Percentiles rank a stretch among this genome's conserved stretches.
Evolutionary conservation across 768 basidiomycete species (phyloP).

Genomic region (Russula sp.): DNA sequence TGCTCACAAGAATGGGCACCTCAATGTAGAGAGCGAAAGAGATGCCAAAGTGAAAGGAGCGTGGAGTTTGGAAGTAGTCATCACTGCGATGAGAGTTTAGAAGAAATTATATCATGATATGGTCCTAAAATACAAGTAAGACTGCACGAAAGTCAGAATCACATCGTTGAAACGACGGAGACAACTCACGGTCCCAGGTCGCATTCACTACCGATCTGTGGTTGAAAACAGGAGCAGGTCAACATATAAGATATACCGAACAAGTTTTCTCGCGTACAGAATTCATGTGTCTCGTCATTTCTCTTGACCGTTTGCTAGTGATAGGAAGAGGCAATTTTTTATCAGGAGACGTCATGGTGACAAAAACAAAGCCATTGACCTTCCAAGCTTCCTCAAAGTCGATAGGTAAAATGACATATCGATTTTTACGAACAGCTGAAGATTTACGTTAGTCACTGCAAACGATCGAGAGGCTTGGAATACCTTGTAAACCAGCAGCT

Average conservation of each 20-base stretch:
- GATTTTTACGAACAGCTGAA: slow-evolving; percentile 93
- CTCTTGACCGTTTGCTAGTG: slow-evolving; percentile 93
- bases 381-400: slow-evolving; percentile 99
- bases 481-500: slow-evolving; percentile 95
- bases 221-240: slow-evolving; percentile 22
- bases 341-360: slow-evolving; percentile 35
- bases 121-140: slow-evolving; percentile 40
- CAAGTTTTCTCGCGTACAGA: slow-evolving; percentile 56
- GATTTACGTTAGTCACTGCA: background rate
- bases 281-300: slow-evolving; percentile 93
- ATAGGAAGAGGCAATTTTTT: background rate
- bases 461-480: background rate
- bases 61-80: background rate
- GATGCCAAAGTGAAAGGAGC: slow-evolving; percentile 88
- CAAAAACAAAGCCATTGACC: slow-evolving; percentile 66
- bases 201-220: slow-evolving; percentile 35
- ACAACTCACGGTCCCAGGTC: slow-evolving; percentile 37
- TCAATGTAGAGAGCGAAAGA: slow-evolving; percentile 57
- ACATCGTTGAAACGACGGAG: slow-evolving; percentile 26
- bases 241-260: slow-evolving; percentile 15
- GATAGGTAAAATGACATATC: slow-evolving; percentile 92
- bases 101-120: slow-evolving; percentile 35
- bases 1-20: slow-evolving; percentile 86
- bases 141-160: slow-evolving; percentile 29
- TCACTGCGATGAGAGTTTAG: background rate